These are phyloP conservation scores for Aspergillus tubingensis DNA, from an alignment of 2,329 filamentous ascomycete genomes.

Conservation along the genomic window DNA sequence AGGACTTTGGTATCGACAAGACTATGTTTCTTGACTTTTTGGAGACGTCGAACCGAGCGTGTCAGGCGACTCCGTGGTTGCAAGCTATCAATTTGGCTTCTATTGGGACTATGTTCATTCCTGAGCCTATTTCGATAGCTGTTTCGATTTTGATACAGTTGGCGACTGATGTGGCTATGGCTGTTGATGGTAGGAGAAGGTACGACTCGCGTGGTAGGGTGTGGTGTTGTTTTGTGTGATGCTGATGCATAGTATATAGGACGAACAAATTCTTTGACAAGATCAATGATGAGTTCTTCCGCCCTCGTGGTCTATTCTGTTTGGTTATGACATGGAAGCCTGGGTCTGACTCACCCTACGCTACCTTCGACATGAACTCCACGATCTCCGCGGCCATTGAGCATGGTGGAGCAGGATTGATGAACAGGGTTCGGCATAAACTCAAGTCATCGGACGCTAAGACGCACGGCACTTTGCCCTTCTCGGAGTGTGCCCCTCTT, in stretches of 20 bases:
- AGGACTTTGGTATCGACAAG: conserved; percentile 3
- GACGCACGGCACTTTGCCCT: conserved; percentile 1
- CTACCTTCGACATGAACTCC: conserved; percentile 4
- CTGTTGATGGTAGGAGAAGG: conserved; percentile 6
- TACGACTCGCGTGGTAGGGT: neutral
- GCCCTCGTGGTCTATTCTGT: conserved; percentile 10
- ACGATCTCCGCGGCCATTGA: neutral
- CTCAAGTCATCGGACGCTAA: conserved; percentile 3
- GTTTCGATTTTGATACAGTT: conserved; percentile 8
- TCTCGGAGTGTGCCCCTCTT: conserved; percentile 1
- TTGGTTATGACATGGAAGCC: conserved; percentile 11
- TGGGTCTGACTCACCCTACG: neutral
- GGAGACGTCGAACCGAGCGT: conserved; percentile 6
- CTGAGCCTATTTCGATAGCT: neutral
- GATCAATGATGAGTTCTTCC: conserved; percentile 13
- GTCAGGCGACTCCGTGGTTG: conserved; percentile 8
- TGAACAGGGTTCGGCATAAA: neutral
- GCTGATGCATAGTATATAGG: neutral
- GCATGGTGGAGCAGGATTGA: neutral
- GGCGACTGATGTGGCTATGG: conserved; percentile 9
- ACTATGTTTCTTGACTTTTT: conserved; percentile 3
- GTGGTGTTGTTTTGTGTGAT: too few species aligned
- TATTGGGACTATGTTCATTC: neutral
- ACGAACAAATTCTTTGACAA: conserved; percentile 10
- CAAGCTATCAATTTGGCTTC: conserved; percentile 4